Base-by-base conservation (phyloP, 176 grass and related monocot species). In the Zea luxurians region DNA sequence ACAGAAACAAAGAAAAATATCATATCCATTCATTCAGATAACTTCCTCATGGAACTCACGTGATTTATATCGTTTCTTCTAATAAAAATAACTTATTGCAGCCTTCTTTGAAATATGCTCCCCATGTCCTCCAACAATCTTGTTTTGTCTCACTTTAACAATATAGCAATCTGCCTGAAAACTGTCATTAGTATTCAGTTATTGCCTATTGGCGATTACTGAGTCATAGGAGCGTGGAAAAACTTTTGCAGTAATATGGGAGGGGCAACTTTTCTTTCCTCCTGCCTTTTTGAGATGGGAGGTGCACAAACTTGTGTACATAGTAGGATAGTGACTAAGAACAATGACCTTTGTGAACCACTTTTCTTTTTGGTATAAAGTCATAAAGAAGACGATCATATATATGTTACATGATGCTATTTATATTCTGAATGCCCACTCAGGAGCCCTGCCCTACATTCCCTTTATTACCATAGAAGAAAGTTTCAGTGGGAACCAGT, bases 81-180 rank as follows among this genome's bases (percentile, higher is more conserved):
- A 9, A 37, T 66, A 72, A 65, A 13, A 46, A 3, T 40, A 69
- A 35, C 20, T 52, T 73, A 44, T 48, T 58, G 16, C 17, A 13
- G 36, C 36, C 46, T 64, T 27, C 57, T 61, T 41, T 10, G 4
- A 47, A 57, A 21, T 15, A 69, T 61, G 62, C 7, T 61, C 15
- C 48, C 10, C 54, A 52, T 59, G 20, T 67, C 13, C 48, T 80
- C 83, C 43, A 63, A 8, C 43, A 81, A 21, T 45, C 20, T 53
- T 37, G 13, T 6, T 67, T 50, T 67, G 16, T 5, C 7, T 68
- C 18, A 0, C 52, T 75, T 50, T 49, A 16, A 71, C 12, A 50
- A 5, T 70, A 37, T 34, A 77, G 53, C 37, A 81, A 36, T 17
- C 41, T 40, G 45, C 45, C 38, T 6, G 38, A 13, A 69, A 50